Percentiles rank a stretch among this genome's conserved stretches.
Conservation (phyloP, 1,284 basidiomycete genomes). For the Retiboletus flavoniger region DNA sequence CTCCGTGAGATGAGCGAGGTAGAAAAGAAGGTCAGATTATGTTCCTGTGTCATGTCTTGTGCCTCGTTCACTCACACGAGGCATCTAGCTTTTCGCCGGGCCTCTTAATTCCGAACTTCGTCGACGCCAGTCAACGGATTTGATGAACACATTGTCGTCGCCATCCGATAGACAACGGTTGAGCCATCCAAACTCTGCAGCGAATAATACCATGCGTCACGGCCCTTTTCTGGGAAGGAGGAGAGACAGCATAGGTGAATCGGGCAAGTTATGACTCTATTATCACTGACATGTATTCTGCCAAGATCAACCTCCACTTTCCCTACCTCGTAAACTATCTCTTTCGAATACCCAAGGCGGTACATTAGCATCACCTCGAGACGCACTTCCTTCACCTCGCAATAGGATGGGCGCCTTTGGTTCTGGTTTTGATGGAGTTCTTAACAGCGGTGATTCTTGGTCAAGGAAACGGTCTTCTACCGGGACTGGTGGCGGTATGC, state of each 20-base stretch:
- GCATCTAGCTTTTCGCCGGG: constrained; percentile 63
- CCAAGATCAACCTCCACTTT: constrained; percentile 48
- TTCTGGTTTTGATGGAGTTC: constrained; percentile 68
- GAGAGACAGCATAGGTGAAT: constrained; percentile 64
- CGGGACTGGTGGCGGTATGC: constrained; percentile 37
- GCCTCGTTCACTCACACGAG: constrained; percentile 30
- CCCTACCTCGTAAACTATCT: constrained; percentile 66
- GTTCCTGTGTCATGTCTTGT: constrained; percentile 7
- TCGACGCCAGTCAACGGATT: constrained; percentile 74
- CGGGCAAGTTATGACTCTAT: not conserved
- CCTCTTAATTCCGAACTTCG: constrained; percentile 78
- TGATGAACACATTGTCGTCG: constrained; percentile 56
- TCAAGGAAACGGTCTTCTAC: constrained; percentile 59
- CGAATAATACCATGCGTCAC: constrained; percentile 63
- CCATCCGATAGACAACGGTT: constrained; percentile 59
- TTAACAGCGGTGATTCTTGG: constrained; percentile 67
- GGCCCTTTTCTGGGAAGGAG: constrained; percentile 57
- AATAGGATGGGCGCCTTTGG: constrained; percentile 53
- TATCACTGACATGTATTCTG: constrained; percentile 14
- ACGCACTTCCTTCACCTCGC: constrained; percentile 64
- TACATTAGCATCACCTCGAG: constrained; percentile 54
- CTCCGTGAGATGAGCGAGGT: constrained; percentile 75
- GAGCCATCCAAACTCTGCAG: constrained; percentile 45
- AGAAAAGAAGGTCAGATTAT: constrained; percentile 80
- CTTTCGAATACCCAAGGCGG: constrained; percentile 58